Percentiles rank a stretch among this genome's conserved stretches.
phyloP scores from a whole-genome alignment of 371 early-diverging fungal species.

The Mortierella sp. region DNA sequence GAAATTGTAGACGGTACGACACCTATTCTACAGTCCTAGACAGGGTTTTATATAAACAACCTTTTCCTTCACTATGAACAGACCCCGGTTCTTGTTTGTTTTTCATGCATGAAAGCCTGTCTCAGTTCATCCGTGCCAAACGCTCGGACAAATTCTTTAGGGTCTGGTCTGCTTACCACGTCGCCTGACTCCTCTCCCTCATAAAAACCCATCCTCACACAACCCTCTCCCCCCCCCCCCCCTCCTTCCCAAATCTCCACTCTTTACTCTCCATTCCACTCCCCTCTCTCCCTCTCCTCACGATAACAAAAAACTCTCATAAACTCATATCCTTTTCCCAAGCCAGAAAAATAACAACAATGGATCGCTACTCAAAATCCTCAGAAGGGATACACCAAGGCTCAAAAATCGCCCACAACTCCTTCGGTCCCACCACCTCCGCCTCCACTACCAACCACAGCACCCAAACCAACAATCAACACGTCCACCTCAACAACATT shows the following conservation, averaged over 20 bases:
- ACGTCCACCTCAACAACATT: neutral
- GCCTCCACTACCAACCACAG: neutral
- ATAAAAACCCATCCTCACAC: neutral
- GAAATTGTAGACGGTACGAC: too few relatives aligned
- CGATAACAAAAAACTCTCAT: too few relatives aligned
- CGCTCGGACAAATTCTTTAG: neutral
- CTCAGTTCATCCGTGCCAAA: neutral
- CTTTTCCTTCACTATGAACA: neutral
- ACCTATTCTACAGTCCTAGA: too few relatives aligned
- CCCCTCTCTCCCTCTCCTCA: neutral
- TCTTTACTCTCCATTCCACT: too few relatives aligned
- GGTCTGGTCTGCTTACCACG: neutral
- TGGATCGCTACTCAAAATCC: constrained; percentile 11
- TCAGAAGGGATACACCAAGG: constrained; percentile 3
- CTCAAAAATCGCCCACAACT: constrained; percentile 7
- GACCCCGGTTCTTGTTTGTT: too few relatives aligned
- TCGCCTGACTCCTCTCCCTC: neutral
- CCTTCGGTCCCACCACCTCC: neutral
- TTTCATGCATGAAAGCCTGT: neutral
- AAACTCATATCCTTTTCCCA: neutral
- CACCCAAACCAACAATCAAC: neutral
- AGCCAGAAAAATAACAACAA: neutral
- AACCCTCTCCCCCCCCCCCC: neutral
- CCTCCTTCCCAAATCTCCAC: neutral
- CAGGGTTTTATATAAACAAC: neutral